These are phyloP conservation scores for Grigorovia yakushimaensis DNA, from an alignment of 805 yeast species.

Conservation along the genomic window DNA sequence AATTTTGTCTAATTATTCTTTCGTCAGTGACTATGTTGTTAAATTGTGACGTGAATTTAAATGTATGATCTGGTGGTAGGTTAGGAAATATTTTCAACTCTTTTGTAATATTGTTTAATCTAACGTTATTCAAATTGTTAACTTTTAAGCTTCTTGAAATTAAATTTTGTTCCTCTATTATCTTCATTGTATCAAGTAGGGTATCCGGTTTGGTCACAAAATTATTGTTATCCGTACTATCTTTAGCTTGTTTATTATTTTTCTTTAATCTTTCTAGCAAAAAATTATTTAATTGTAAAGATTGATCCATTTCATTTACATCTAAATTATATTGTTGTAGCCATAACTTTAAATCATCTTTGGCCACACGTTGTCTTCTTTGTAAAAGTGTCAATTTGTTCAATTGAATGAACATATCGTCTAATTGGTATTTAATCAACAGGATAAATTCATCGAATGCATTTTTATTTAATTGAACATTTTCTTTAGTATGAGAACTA, in stretches of 20 bases:
- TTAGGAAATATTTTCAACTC: constrained; percentile 66
- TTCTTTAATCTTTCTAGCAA: background rate
- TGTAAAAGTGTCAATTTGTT: constrained; percentile 48
- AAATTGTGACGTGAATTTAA: constrained; percentile 63
- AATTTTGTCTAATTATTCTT: constrained; percentile 53
- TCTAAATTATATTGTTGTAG: constrained; percentile 35
- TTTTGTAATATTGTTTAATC: background rate
- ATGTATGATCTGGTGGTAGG: constrained; percentile 91
- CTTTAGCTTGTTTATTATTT: constrained; percentile 8
- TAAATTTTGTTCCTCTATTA: background rate
- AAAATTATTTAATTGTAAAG: background rate
- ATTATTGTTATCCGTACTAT: background rate
- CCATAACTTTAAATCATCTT: constrained; percentile 40
- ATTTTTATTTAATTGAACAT: constrained; percentile 21
- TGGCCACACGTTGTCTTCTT: constrained; percentile 46
- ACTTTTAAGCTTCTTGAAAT: background rate
- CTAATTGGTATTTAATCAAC: constrained; percentile 30
- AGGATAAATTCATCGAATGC: constrained; percentile 34
- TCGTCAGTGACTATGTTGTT: constrained; percentile 58
- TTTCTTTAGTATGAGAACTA: no score
- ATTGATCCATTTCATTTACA: constrained; percentile 27
- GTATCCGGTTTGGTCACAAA: background rate
- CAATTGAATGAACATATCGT: constrained; percentile 33
- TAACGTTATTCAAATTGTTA: background rate
- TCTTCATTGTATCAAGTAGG: background rate